Evolutionary conservation across 371 early-diverging fungal genomes (phyloP), one percentile per base, ranked within the genome.

Genomic region (Chytridiales sp.): DNA sequence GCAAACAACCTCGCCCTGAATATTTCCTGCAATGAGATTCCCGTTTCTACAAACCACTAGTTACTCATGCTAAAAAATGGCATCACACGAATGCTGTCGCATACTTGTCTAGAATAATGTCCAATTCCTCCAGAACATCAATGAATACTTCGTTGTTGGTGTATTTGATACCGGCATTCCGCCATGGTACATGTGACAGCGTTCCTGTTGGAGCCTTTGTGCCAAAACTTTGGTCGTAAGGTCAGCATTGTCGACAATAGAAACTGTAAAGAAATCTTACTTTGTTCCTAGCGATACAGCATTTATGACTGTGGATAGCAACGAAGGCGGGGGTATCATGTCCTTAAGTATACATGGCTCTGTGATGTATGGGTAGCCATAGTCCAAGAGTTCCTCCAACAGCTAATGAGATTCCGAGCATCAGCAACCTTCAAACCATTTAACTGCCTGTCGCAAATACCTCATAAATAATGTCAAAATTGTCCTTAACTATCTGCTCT

Each of bases 321-420:
- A 82, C 9, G 87, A 89, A 9, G 97, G 94, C 42, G 93, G 90
- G 42, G 90, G 88, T 6, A 96, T 88, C 53, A 93, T 79, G 26
- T 90, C 90, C 56, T 88, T 87, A 36, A 96, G 75, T 9, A 92
- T 87, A 58, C 86, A 83, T 0, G 88, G 85, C 56, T 94, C 94
- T 0, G 94, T 94, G 38, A 91, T 89, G 53, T 91, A 77, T 4
- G 92, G 92, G 56, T 80, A 85, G 4, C 94, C 94, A 70, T 92
- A 85, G 75, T 96, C 97, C 61, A 94, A 82, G 87, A 93, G 89
- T 73, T 94, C 94, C 48, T 93, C 92, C 64, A 96, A 77, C 26
- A 96, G 75, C 85, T 87, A 60, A 8, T 13, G 15, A 44, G 34
- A 44, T 19, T 5, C 27, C 35, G 46, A 58, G 6, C 30, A 44